A percentile compares a stretch with the other conserved stretches of the same genome.
phyloP scores from a whole-genome alignment of 306 rosid genomes.

The Bauhinia variegata region DNA sequence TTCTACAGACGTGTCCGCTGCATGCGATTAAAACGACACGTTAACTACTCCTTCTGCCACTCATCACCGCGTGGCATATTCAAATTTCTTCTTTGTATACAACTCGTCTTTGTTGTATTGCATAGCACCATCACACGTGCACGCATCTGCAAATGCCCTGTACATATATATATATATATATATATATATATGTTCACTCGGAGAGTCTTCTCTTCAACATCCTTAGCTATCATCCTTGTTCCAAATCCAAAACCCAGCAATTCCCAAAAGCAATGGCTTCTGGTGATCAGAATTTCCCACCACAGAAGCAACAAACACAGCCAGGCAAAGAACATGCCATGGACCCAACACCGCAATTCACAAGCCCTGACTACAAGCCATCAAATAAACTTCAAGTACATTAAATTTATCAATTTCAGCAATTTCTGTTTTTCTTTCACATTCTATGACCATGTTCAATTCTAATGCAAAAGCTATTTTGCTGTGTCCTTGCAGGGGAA shows the following conservation, averaged over 20 bases:
- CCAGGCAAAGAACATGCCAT: conserved; percentile 80
- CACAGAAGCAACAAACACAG: conserved; percentile 64
- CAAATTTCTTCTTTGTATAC: conserved; percentile 9
- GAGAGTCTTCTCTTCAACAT: conserved; percentile 25
- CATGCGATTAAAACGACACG: conserved; percentile 41
- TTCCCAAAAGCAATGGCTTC: conserved; percentile 65
- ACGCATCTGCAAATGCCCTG: conserved; percentile 15
- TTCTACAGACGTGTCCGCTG: conserved; percentile 34
- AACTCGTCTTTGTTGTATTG: background rate
- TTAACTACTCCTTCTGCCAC: conserved; percentile 36
- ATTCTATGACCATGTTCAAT: too few species aligned
- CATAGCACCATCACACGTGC: too few species aligned
- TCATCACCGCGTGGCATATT: conserved; percentile 38
- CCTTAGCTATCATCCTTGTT: conserved; percentile 10
- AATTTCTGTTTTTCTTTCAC: too few species aligned
- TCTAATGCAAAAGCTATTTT: too few species aligned
- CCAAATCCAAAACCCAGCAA: conserved; percentile 30
- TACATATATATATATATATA: too few species aligned
- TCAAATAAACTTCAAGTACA: conserved; percentile 71
- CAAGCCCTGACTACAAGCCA: conserved; percentile 61
- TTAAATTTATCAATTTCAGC: background rate
- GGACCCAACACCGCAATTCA: conserved; percentile 79
- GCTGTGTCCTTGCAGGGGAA: conserved; percentile 57
- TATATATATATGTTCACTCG: background rate
- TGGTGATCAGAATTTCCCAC: conserved; percentile 51